phyloP scores from a whole-genome alignment of 768 basidiomycete genomes.

The Pisolithus marmoratus region DNA sequence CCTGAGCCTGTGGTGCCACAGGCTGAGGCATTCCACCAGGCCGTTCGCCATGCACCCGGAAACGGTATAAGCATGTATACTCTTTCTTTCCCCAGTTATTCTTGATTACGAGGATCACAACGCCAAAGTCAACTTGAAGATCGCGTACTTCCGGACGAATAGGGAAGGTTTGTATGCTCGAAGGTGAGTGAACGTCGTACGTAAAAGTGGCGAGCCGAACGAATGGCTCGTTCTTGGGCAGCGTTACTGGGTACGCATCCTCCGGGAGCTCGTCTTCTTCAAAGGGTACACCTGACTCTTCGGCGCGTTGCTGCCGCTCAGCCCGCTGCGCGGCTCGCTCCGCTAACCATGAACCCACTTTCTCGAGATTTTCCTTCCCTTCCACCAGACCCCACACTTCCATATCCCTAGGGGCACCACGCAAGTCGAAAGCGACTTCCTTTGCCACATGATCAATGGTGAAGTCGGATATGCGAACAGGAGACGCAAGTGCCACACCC shows the following conservation, averaged over 20 bases:
- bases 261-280: constrained; percentile 23
- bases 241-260: constrained; percentile 40
- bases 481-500: constrained; percentile 69
- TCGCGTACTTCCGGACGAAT: constrained; percentile 59
- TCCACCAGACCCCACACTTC: constrained; percentile 91
- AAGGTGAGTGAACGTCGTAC: constrained; percentile 50
- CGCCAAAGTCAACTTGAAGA: constrained; percentile 75
- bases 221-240: constrained; percentile 43
- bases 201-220: constrained; percentile 64
- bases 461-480: constrained; percentile 54
- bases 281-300: constrained; percentile 20
- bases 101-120: constrained; percentile 74
- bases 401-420: constrained; percentile 78
- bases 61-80: constrained; percentile 85
- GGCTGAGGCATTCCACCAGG: constrained; percentile 39
- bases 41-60: constrained; percentile 70
- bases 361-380: constrained; percentile 61
- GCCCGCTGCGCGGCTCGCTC: constrained; percentile 34
- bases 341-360: constrained; percentile 50
- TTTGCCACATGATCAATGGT: constrained; percentile 84
- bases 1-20: constrained; percentile 15
- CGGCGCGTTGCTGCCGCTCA: constrained; percentile 28
- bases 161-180: constrained; percentile 77
- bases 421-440: constrained; percentile 77
- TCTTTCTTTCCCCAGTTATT: constrained; percentile 84